Evolutionary conservation across 1,284 basidiomycete species (phyloP).

Genomic region (Caloboletus inedulis): DNA sequence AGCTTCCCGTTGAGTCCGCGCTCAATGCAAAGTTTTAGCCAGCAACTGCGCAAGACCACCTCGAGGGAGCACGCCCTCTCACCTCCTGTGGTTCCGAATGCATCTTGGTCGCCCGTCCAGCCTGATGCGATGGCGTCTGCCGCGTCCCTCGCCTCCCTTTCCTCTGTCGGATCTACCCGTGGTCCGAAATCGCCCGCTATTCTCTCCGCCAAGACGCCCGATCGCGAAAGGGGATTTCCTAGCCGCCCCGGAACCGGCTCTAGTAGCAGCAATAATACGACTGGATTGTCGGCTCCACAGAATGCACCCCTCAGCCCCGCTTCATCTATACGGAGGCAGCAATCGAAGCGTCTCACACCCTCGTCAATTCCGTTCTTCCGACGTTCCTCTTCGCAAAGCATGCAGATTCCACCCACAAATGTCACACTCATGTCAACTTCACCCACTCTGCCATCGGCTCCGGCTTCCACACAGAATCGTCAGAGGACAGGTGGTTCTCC

Average conservation of each 20-base stretch:
- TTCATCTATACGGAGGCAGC: slow-evolving; percentile 60
- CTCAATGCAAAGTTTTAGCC: slow-evolving; percentile 54
- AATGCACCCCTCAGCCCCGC: slow-evolving; percentile 66
- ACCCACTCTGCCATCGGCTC: slow-evolving; percentile 49
- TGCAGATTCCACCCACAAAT: slow-evolving; percentile 54
- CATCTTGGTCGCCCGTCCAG: slow-evolving; percentile 64
- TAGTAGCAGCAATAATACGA: slow-evolving; percentile 63
- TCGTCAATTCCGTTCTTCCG: slow-evolving; percentile 96
- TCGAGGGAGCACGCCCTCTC: slow-evolving; percentile 61
- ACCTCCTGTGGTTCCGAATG: slow-evolving; percentile 40
- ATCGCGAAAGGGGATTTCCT: slow-evolving; percentile 45
- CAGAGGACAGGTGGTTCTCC: slow-evolving; percentile 47
- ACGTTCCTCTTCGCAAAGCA: slow-evolving; percentile 86
- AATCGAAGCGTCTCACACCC: slow-evolving; percentile 81
- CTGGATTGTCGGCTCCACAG: slow-evolving; percentile 47
- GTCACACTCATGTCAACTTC: slow-evolving; percentile 43
- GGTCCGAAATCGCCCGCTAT: slow-evolving; percentile 40
- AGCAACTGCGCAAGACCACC: slow-evolving; percentile 59
- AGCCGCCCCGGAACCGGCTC: slow-evolving; percentile 71
- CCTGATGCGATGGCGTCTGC: slow-evolving; percentile 72
- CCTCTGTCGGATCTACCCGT: slow-evolving; percentile 65
- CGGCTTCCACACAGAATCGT: slow-evolving; percentile 40
- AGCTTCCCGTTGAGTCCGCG: slow-evolving; percentile 62
- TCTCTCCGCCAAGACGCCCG: slow-evolving; percentile 49
- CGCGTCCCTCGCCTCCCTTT: slow-evolving; percentile 68